phyloP scores from a whole-genome alignment of 257 asterid species.

The Primulina huaijiensis region DNA sequence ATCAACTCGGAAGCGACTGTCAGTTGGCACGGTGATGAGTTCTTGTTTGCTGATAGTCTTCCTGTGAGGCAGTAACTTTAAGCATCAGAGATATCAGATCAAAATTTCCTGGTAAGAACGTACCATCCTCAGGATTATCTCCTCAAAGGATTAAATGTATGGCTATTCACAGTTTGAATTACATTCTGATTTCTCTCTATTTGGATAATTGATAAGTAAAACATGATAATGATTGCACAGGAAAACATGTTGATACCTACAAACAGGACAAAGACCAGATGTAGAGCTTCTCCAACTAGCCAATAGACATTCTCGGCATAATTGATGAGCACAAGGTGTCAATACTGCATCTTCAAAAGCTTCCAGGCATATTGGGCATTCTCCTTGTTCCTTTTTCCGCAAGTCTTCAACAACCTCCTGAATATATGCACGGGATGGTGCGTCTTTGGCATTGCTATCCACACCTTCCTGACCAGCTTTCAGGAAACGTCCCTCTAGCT shows the following conservation, averaged over 20 bases:
- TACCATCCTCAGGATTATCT: too few species aligned
- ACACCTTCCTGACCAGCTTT: constrained; percentile 52
- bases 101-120: too few species aligned
- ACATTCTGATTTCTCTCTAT: too few species aligned
- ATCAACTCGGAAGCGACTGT: constrained; percentile 82
- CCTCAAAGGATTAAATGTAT: too few species aligned
- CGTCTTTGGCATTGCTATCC: constrained; percentile 53
- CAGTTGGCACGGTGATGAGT: constrained; percentile 90
- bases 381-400: constrained; percentile 84
- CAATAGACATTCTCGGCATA: constrained; percentile 93
- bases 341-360: constrained; percentile 97
- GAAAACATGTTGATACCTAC: constrained; percentile 23
- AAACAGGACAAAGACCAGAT: constrained; percentile 92
- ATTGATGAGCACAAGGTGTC: constrained; percentile 96
- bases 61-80: constrained; percentile 23
- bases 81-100: too few species aligned
- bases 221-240: too few species aligned
- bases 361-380: constrained; percentile 97
- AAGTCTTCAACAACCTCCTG: constrained; percentile 89
- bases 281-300: constrained; percentile 87
- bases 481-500: constrained; percentile 84
- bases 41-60: constrained; percentile 71
- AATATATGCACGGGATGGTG: constrained; percentile 80
- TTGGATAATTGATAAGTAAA: too few species aligned
- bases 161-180: too few species aligned